phyloP scores from a whole-genome alignment of 2,329 filamentous ascomycete genomes.

The Talaromyces piceae region DNA sequence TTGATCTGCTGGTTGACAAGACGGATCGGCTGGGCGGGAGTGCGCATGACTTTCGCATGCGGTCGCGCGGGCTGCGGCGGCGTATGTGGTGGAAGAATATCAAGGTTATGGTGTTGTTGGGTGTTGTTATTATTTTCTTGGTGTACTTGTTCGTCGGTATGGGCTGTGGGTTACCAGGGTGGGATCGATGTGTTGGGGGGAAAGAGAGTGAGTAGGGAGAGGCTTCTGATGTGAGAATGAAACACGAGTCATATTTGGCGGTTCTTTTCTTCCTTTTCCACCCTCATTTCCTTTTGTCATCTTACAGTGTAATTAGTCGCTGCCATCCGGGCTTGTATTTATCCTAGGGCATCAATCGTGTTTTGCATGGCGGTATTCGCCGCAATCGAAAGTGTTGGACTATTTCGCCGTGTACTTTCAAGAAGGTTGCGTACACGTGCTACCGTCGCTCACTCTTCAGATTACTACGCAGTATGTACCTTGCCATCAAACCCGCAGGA shows the following conservation, averaged over 20 bases:
- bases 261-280: too few relatives aligned
- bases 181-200: slow-evolving; percentile 37
- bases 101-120: slow-evolving; percentile 81
- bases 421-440: too few relatives aligned
- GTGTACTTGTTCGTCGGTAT: slow-evolving; percentile 65
- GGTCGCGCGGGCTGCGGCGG: slow-evolving; percentile 77
- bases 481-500: slow-evolving; percentile 36
- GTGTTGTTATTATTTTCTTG: slow-evolving; percentile 59
- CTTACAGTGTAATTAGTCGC: too few relatives aligned
- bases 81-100: slow-evolving; percentile 99
- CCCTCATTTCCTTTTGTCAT: too few relatives aligned
- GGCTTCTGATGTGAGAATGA: too few relatives aligned
- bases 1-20: slow-evolving; percentile 92
- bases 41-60: slow-evolving; percentile 81
- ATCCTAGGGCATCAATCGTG: neutral
- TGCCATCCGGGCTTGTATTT: neutral
- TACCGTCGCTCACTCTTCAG: too few relatives aligned
- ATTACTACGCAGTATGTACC: slow-evolving; percentile 5
- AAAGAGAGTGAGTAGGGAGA: slow-evolving; percentile 5
- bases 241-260: too few relatives aligned
- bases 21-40: slow-evolving; percentile 84
- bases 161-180: slow-evolving; percentile 60
- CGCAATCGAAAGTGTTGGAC: neutral
- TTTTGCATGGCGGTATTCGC: neutral
- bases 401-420: neutral